Percentiles rank a stretch among this genome's conserved stretches.
Conservation (phyloP, 441 rosid species). For the Erysimum cheiri region DNA sequence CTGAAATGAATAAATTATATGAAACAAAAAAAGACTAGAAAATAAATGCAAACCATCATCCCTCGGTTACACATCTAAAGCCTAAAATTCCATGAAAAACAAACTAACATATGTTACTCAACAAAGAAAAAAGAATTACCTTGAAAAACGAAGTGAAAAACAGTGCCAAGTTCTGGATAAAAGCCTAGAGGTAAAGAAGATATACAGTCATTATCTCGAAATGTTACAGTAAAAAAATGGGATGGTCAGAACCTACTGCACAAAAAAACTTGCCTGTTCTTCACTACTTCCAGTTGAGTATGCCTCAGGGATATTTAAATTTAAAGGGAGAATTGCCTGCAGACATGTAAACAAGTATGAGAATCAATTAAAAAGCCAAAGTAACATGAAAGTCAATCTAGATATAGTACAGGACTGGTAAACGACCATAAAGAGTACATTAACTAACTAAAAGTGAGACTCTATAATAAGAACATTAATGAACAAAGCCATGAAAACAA, state of each 20-base stretch:
- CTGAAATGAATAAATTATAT: neutral
- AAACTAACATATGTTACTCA: neutral
- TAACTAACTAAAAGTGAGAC: constrained; percentile 14
- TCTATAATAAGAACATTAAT: neutral
- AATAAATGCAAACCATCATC: constrained; percentile 12
- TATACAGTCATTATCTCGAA: constrained; percentile 3
- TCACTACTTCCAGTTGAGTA: constrained; percentile 86
- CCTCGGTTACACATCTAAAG: constrained; percentile 7
- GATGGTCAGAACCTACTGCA: constrained; percentile 17
- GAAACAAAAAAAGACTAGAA: constrained; percentile 17
- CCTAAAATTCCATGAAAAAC: constrained; percentile 21
- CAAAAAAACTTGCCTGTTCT: constrained; percentile 71
- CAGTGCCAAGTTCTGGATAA: constrained; percentile 95
- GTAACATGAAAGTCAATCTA: constrained; percentile 11
- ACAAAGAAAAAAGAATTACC: constrained; percentile 54
- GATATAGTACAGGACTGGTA: neutral
- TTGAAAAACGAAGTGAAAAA: constrained; percentile 96
- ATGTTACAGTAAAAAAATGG: neutral
- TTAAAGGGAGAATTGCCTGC: constrained; percentile 79
- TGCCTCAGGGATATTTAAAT: constrained; percentile 90
- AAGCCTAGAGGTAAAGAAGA: constrained; percentile 67
- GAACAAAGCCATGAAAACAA: neutral
- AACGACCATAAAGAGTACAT: constrained; percentile 4
- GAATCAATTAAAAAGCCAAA: constrained; percentile 26
- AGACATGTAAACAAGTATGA: constrained; percentile 17